Evolutionary conservation across 306 rosid species (phyloP), one percentile per base, ranked within the genome.

Genomic region (Sphenostylis stenocarpa): DNA sequence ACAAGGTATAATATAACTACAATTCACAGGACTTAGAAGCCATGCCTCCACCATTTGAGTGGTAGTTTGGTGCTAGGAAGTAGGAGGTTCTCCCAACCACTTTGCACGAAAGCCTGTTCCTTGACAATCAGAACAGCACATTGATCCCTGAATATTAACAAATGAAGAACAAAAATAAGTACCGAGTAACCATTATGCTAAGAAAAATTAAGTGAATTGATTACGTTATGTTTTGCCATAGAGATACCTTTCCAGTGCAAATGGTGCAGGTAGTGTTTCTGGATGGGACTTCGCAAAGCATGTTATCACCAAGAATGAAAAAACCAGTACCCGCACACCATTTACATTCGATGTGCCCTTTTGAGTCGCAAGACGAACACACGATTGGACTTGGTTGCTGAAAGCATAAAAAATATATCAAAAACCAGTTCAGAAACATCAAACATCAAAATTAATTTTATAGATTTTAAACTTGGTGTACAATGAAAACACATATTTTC

Each of bases 201-300:
- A 45, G 70, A 52, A 14, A 13, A 21, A n/a, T 9, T 52, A 43
- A 81, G n/a, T 53, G 75, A 43, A 34, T 80, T 68, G 70, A 79
- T 97, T 3, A 36, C 12, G 88, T 65, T 10, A 56, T 48, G 39
- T 15, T 49, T 19, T 56, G 16, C 39, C 53, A 62, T 39, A 31
- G 51, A 69, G 17, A 10, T 86, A 92, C 98, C 98, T 89, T 83
- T 71, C 99, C 98, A 12, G 87, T 7, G 82, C 99, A 92, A 68
- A 92, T 91, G 31, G 91, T 65, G 65, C 99, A 96, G 79, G 71
- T 88, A 21, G 90, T 86, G 88, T 89, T 92, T 86, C 86, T 92
- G 74, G 98, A 92, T 52, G 97, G 96, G 29, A 92, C 98, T 91
- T 92, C 96, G 76, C 97, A 92, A n/a, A 96, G 99, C 99, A 96